Evolutionary conservation across 306 rosid genomes (phyloP).

Genomic region (Quercus robur): DNA sequence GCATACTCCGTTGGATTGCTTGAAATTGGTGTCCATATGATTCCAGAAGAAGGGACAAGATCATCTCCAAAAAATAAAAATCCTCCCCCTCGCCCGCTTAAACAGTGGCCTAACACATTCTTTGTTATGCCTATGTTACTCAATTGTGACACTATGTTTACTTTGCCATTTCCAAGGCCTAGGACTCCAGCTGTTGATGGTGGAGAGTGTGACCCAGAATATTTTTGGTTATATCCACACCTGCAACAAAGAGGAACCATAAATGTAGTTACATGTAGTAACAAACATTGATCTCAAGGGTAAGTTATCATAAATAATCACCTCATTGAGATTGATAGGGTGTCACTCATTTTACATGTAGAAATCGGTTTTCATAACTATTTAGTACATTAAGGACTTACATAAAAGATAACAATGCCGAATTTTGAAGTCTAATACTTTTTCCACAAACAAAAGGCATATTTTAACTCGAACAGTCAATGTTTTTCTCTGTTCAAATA

Average conservation of each 20-base stretch:
- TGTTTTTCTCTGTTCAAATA: too few species aligned
- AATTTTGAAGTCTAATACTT: too few species aligned
- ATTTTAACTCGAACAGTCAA: too few species aligned
- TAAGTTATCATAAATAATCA: too few species aligned
- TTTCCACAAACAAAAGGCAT: background rate
- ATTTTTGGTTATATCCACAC: conserved; percentile 69
- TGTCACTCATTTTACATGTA: too few species aligned
- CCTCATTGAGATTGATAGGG: too few species aligned
- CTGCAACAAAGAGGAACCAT: conserved; percentile 31
- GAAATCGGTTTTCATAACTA: too few species aligned
- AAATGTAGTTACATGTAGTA: background rate
- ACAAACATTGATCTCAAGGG: too few species aligned
- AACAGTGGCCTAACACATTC: conserved; percentile 70
- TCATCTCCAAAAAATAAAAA: conserved; percentile 66
- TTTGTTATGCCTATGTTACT: conserved; percentile 27
- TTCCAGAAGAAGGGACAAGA: conserved; percentile 46
- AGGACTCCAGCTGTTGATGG: conserved; percentile 67
- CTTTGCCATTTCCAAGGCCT: conserved; percentile 67
- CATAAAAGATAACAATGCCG: too few species aligned
- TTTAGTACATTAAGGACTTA: too few species aligned
- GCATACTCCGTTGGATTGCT: conserved; percentile 42
- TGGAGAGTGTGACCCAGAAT: conserved; percentile 21
- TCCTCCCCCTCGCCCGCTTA: conserved; percentile 64
- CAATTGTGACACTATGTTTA: conserved; percentile 59
- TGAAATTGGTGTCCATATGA: conserved; percentile 55